Evolutionary conservation across 23 red algal genomes (phyloP), one percentile per base, ranked within the genome.

Genomic region (Chondrus crispus): DNA sequence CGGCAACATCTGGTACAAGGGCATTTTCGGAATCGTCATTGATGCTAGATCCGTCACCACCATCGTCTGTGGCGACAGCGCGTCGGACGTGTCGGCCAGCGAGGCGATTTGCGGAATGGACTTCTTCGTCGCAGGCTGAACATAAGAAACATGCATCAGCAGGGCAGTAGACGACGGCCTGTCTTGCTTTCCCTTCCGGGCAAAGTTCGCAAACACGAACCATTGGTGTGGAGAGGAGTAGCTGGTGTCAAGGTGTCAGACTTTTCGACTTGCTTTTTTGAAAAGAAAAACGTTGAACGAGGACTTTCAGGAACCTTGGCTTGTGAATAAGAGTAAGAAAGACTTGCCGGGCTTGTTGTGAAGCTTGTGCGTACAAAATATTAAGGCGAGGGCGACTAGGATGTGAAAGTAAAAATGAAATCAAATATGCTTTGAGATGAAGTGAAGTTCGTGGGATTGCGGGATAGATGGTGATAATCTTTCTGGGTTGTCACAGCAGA

Each of bases 191-290:
- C 10, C 43, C 68, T 32, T 79, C 68, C 46, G 85, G 85, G 88
- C 88, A 92, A 52, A 92, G 71, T 92, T 92, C 88, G 75, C 88
- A 92, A n/a, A 62, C 66, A 16, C 88, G 88, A 77, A 74, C 85
- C 85, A 89, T 89, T n/a, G 70, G 39, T 62, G 70, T 9, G 60
- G 60, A 32, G 7, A 6, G 7, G 60, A 12, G 60, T 8, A 32
- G 60, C 6, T n/a, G 60, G 7, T 7, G 60, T 22, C 9, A 54
- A 32, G 5, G 18, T 9, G 60, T 13, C 26, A 12, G 18, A 32
- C 8, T 66, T 22, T 13, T 7, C 0, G 7, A 19, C 26, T 7
- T 1, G 60, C 26, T 66, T 66, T 66, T n/a, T n/a, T n/a, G n/a
- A n/a, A n/a, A n/a, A n/a, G n/a, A n/a, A n/a, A n/a, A n/a, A n/a